Conservation (phyloP, 179 eudicot species). For the Silene noctiflora region DNA sequence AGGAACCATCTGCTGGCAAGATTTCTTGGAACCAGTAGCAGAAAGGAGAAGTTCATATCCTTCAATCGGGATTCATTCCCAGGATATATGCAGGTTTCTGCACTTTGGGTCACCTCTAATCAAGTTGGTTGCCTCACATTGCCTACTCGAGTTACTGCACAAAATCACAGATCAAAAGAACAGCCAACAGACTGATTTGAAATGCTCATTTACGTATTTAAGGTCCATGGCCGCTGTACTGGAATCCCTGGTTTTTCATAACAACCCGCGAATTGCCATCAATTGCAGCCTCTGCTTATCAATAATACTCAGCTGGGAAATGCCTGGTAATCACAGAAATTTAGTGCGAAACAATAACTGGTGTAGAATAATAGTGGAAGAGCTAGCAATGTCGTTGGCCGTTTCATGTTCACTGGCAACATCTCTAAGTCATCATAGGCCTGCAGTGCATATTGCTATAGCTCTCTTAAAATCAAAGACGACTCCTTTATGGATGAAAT, state of each 20-base stretch:
- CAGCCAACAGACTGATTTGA: constrained; percentile 30
- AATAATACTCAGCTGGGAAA: constrained; percentile 56
- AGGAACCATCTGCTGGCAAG: constrained; percentile 48
- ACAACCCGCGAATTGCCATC: constrained; percentile 50
- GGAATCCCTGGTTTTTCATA: constrained; percentile 59
- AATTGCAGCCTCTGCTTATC: constrained; percentile 73
- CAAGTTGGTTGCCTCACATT: constrained; percentile 67
- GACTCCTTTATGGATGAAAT: constrained; percentile 65
- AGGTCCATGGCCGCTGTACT: constrained; percentile 57
- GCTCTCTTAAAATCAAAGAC: constrained; percentile 48
- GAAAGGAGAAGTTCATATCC: constrained; percentile 32
- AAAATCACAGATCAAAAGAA: constrained; percentile 47
- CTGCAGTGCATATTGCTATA: constrained; percentile 63
- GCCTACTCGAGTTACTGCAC: constrained; percentile 61
- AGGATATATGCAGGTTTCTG: constrained; percentile 69
- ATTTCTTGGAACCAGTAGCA: constrained; percentile 38
- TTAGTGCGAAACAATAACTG: constrained; percentile 42
- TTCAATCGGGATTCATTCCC: constrained; percentile 56
- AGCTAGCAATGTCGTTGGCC: constrained; percentile 69
- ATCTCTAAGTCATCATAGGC: constrained; percentile 55
- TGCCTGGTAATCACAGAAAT: constrained; percentile 31
- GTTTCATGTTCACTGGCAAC: constrained; percentile 60
- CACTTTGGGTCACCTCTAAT: constrained; percentile 63
- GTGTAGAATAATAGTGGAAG: constrained; percentile 84
- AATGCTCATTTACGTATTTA: constrained; percentile 37